Base-by-base conservation (phyloP, 2,329 filamentous ascomycete genomes). In the Rutstroemia sp. region DNA sequence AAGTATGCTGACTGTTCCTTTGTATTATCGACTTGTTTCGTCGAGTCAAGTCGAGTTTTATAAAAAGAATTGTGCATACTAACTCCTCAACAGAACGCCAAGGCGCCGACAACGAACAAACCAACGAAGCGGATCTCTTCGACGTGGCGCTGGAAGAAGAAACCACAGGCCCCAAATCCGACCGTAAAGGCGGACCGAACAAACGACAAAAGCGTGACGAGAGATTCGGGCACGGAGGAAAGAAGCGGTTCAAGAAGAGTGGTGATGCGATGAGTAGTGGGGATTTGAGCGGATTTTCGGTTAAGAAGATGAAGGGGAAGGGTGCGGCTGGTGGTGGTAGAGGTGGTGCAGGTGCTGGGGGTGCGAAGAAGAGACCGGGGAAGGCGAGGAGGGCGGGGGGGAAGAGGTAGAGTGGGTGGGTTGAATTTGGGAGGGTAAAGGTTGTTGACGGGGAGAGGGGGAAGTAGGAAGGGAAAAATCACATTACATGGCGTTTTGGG, bases 121-220 rank as follows among this genome's bases (percentile, higher is more conserved):
- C 82, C 61, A 87, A 87, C 60, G 92, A 96, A 69, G 84, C 85
- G 51, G 89, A 96, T 68, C 79, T 95, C 63, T 97, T 97, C 74
- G 92, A 97, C 72, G 86, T 96, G 19, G 90, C 86, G 62, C 81
- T 95, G 58, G 91, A 96, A 66, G 67, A 74, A 64, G 67, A 68
- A 63, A 68, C 64, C 51, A 44, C 53, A 2, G 45, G 58, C 38
- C 64, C 66, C 65, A 48, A 39, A 34, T 42, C 30, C 23, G 49
- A 53, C 23, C 48, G 49, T 5, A 54, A 57, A n/a, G 44, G 38
- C 6, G 55, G 44, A 69, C 72, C 75, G 25, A 87, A 85, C 69
- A 97, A 97, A 78, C 86, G 94, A 59, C 82, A 88, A 71, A 96
- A 95, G 84, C 96, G 95, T 78, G 86, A 99, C 70, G 81, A 88